phyloP scores from a whole-genome alignment of 2,329 filamentous ascomycete genomes.

The Alternaria sp. region DNA sequence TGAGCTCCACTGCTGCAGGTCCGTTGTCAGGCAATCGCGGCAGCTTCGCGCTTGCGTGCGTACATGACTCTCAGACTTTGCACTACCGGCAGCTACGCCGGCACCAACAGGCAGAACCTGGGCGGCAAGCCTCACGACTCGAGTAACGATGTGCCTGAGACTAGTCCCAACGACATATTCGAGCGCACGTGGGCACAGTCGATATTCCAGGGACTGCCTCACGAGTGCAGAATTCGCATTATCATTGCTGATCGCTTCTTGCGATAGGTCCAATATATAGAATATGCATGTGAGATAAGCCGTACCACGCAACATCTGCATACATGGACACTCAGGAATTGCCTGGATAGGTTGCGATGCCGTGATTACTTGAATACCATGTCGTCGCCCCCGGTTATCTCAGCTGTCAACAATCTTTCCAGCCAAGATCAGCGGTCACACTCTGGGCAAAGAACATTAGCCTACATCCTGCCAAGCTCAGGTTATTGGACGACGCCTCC shows the following conservation, averaged over 20 bases:
- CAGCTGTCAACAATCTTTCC: constrained; percentile 3
- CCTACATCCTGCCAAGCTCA: constrained; percentile 13
- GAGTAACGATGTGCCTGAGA: background rate
- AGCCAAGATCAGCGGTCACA: constrained; percentile 17
- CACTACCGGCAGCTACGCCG: background rate
- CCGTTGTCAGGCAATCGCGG: background rate
- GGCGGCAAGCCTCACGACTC: background rate
- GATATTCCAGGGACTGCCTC: background rate
- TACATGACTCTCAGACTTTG: constrained; percentile 6
- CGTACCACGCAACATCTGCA: background rate
- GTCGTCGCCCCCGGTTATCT: background rate
- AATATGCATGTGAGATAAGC: background rate
- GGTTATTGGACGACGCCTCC: constrained; percentile 3
- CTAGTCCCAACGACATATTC: background rate
- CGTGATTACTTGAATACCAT: background rate
- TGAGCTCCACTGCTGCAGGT: background rate
- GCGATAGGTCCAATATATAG: background rate
- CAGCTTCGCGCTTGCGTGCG: background rate
- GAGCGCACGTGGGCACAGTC: constrained; percentile 2
- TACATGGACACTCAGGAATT: background rate
- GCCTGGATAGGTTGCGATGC: background rate
- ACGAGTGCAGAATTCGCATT: background rate
- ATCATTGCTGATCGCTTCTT: background rate
- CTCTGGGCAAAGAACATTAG: constrained; percentile 11
- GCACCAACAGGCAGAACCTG: background rate